Evolutionary conservation across 73 alveolate genomes (phyloP), one percentile per base, ranked within the genome.

Genomic region (Diophrys sp.): DNA sequence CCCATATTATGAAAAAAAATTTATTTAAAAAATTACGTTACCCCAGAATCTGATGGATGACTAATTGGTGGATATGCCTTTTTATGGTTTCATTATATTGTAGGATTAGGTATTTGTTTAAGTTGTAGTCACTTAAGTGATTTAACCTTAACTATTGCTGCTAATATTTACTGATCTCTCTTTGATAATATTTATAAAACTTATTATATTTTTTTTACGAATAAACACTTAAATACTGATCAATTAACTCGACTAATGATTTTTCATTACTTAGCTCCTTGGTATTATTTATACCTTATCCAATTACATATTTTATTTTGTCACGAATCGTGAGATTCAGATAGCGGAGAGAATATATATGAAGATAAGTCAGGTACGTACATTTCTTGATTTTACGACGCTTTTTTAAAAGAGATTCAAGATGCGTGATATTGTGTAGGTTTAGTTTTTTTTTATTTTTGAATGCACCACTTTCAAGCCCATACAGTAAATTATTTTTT

Each of bases 281-380:
- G 85, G 67, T 77, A 77, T 32, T 77, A 77, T 31, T 26, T 77
- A 8, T 77, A 77, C 26, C 31, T 77, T 67, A 67, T 77, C 11
- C 79, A 77, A 77, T 32, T 77, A 29, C 85, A 77, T 74, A 70
- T 77, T 67, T 26, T 77, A 14, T 77, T 77, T 77, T 77, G 85
- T 67, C 85, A 77, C 54, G 85, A 77, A 77, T 77, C 85, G 5
- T 77, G 85, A 77, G 85, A 77, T 77, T 77, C 85, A 1, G 85
- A 77, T 67, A 77, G 85, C 30, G 85, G 85, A 8, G 85, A 77
- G 67, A 27, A 75, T 62, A 77, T 79, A 24, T 77, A 77, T 33
- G 85, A 77, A 77, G 85, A 77, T 77, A 77, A 77, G 31, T 77
- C 85, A 1, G 85, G 85, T 67, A 67, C 85, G 2, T 77, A 77